These are phyloP conservation scores for Candida easanensis DNA, from an alignment of 805 yeast species.

Conservation along the genomic window DNA sequence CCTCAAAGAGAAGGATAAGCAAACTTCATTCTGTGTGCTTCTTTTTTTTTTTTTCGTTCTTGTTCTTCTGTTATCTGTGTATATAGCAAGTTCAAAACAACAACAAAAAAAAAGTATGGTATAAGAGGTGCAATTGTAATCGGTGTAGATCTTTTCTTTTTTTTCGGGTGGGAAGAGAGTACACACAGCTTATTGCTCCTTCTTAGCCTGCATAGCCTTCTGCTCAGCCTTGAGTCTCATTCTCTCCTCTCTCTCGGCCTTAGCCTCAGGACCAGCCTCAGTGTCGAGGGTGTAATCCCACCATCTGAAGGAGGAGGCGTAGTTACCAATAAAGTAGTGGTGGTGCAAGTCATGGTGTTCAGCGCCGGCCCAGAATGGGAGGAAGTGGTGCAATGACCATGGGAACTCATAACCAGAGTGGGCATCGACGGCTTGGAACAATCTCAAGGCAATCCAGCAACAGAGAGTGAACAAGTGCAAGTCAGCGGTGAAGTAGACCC, in stretches of 20 bases:
- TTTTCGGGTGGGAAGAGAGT: background rate
- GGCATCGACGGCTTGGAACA: conserved; percentile 95
- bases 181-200: conserved; percentile 9
- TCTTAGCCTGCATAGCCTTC: conserved; percentile 16
- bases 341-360: conserved; percentile 98
- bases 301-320: conserved; percentile 93
- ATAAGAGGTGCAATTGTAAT: too few species aligned
- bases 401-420: conserved; percentile 99
- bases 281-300: conserved; percentile 89
- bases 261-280: conserved; percentile 85
- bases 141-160: background rate
- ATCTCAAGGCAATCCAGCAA: conserved; percentile 81
- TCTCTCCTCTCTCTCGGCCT: conserved; percentile 65
- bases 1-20: too few species aligned
- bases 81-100: too few species aligned
- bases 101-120: too few species aligned
- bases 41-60: too few species aligned
- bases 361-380: conserved; percentile 98
- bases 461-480: conserved; percentile 89
- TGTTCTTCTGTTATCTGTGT: too few species aligned
- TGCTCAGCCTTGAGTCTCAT: conserved; percentile 37
- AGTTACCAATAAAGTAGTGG: conserved; percentile 92
- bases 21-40: too few species aligned
- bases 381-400: conserved; percentile 86
- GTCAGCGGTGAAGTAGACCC: conserved; percentile 71